phyloP scores from a whole-genome alignment of 257 asterid species.

The Vinca minor region DNA sequence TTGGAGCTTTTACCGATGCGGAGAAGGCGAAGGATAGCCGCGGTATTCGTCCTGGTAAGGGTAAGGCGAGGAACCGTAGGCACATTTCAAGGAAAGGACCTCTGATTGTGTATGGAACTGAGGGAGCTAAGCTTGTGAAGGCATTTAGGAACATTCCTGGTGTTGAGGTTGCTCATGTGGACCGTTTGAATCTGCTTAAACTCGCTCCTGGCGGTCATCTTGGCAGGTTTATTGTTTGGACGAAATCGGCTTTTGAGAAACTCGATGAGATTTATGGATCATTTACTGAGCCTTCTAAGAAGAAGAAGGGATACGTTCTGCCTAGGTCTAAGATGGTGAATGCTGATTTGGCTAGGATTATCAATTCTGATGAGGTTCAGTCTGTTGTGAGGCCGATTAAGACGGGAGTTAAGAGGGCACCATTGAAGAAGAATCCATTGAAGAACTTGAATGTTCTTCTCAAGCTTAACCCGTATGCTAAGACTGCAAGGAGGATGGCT shows the following conservation, averaged over 20 bases:
- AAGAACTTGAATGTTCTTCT: conserved; percentile 58
- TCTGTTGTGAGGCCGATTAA: conserved; percentile 78
- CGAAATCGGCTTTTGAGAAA: conserved; percentile 72
- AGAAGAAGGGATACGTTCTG: conserved; percentile 60
- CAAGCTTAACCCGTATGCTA: conserved; percentile 76
- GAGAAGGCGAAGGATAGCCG: conserved; percentile 72
- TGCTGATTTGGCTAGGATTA: conserved; percentile 77
- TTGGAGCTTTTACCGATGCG: conserved; percentile 63
- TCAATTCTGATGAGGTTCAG: conserved; percentile 83
- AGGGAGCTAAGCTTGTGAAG: conserved; percentile 66
- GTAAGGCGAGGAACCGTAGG: conserved; percentile 68
- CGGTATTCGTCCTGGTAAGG: conserved; percentile 62
- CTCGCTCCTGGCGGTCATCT: conserved; percentile 85
- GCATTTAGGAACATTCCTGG: conserved; percentile 82
- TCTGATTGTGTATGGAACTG: conserved; percentile 63
- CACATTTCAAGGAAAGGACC: conserved; percentile 76
- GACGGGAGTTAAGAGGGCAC: conserved; percentile 55
- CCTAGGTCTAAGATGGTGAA: conserved; percentile 75
- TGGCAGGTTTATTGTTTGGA: conserved; percentile 75
- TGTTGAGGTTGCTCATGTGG: conserved; percentile 60
- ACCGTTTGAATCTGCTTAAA: conserved; percentile 51
- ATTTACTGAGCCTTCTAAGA: conserved; percentile 54
- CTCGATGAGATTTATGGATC: conserved; percentile 61
- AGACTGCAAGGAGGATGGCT: conserved; percentile 74
- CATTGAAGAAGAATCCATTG: conserved; percentile 66